These are phyloP conservation scores for Gamsiella multidivaricata DNA, from an alignment of 192 early-diverging fungal species.

Conservation along the genomic window DNA sequence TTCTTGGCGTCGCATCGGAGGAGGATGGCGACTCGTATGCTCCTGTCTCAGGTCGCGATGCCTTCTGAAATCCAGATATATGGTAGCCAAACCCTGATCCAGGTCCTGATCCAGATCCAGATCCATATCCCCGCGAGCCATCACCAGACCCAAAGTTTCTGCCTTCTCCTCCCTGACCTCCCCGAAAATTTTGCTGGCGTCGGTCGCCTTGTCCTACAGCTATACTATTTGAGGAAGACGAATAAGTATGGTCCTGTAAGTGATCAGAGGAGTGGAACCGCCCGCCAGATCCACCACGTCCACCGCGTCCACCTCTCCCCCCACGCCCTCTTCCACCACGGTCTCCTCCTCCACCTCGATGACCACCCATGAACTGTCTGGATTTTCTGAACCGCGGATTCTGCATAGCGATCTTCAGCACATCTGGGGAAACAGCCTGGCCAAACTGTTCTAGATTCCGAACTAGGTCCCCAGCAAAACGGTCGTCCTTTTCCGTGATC, in stretches of 20 bases:
- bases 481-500: conserved; percentile 71
- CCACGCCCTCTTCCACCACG: conserved; percentile 55
- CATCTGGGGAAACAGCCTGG: conserved; percentile 57
- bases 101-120: too few species aligned
- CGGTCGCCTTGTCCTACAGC: conserved; percentile 32
- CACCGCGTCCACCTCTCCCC: conserved; percentile 57
- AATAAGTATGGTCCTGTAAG: conserved; percentile 1
- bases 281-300: conserved; percentile 55
- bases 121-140: neutral
- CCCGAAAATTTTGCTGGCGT: neutral
- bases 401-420: conserved; percentile 61
- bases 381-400: conserved; percentile 72
- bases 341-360: conserved; percentile 59
- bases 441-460: conserved; percentile 68
- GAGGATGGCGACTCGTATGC: conserved; percentile 4
- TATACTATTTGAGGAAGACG: conserved; percentile 27
- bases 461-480: conserved; percentile 72
- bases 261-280: conserved; percentile 13
- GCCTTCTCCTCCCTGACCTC: neutral
- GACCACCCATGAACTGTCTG: conserved; percentile 52
- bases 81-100: too few species aligned
- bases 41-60: conserved; percentile 36
- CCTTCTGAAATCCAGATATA: conserved; percentile 49
- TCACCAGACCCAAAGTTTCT: conserved; percentile 4
- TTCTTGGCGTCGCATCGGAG: neutral